Conservation (phyloP, 768 basidiomycete genomes). For the Termitomyces sp. region DNA sequence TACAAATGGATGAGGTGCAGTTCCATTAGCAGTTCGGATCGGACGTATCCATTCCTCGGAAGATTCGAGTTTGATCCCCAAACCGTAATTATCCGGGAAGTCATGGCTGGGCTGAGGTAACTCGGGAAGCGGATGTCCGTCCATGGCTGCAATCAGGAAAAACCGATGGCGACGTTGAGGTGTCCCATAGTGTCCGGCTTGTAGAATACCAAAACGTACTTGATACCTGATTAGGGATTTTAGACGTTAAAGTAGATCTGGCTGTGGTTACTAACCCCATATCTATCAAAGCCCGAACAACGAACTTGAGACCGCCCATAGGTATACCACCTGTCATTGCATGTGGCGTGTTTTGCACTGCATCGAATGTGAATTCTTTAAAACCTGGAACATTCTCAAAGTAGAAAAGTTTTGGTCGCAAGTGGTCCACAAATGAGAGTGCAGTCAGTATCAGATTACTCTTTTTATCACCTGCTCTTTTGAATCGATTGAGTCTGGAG, state of each 20-base stretch:
- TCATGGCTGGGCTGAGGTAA: conserved; percentile 54
- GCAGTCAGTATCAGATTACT: conserved; percentile 64
- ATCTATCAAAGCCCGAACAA: conserved; percentile 53
- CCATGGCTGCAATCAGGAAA: conserved; percentile 44
- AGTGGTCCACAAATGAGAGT: conserved; percentile 43
- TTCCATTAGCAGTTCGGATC: conserved; percentile 41
- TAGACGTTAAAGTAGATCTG: not conserved
- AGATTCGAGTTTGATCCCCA: conserved; percentile 48
- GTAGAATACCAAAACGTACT: conserved; percentile 40
- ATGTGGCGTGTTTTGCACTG: conserved; percentile 33
- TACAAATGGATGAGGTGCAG: conserved; percentile 51
- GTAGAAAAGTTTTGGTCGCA: conserved; percentile 35
- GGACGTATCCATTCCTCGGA: conserved; percentile 30
- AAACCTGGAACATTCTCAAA: conserved; percentile 56
- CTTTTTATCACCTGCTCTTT: conserved; percentile 60
- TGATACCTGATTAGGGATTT: conserved; percentile 38
- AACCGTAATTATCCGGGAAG: conserved; percentile 33
- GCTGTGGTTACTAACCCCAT: conserved; percentile 48
- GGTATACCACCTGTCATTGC: conserved; percentile 56
- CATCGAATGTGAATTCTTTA: conserved; percentile 34
- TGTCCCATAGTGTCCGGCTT: conserved; percentile 52
- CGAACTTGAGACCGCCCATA: conserved; percentile 72
- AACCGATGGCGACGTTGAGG: conserved; percentile 53
- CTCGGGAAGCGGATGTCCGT: conserved; percentile 37
- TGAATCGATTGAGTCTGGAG: conserved; percentile 67